Evolutionary conservation across 805 yeast genomes (phyloP).

Genomic region (Diddensiella santjacobensis): DNA sequence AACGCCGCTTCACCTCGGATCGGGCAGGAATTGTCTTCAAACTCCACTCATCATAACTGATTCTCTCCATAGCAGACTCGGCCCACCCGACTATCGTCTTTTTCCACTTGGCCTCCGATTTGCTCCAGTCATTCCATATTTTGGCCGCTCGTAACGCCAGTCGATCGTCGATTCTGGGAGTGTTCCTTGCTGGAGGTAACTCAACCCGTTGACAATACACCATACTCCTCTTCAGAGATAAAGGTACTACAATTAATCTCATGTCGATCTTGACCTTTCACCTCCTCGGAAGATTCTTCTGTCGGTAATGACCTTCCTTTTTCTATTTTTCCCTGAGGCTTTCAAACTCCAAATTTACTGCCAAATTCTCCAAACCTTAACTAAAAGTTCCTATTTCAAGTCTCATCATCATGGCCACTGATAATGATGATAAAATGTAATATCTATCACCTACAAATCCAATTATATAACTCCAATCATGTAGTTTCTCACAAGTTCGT

Average conservation of each 20-base stretch:
- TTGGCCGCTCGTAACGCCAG: conserved; percentile 47
- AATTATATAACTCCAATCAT: too few species aligned
- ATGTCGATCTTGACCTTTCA: too few species aligned
- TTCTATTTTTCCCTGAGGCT: too few species aligned
- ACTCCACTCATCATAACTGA: conserved; percentile 79
- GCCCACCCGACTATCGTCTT: conserved; percentile 53
- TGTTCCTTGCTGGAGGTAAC: conserved; percentile 33
- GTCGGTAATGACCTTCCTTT: too few species aligned
- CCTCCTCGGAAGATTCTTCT: too few species aligned
- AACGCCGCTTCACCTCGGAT: conserved; percentile 50
- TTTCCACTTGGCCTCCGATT: conserved; percentile 55
- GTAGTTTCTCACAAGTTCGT: too few species aligned
- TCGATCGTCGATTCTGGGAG: conserved; percentile 39
- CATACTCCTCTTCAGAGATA: conserved; percentile 58
- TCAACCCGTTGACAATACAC: conserved; percentile 62
- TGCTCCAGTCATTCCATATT: conserved; percentile 60
- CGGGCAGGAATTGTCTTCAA: conserved; percentile 73
- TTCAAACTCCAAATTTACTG: too few species aligned
- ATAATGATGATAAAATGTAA: too few species aligned
- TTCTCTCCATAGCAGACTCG: conserved; percentile 50
- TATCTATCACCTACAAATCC: too few species aligned
- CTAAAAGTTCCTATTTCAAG: too few species aligned
- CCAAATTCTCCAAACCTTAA: too few species aligned
- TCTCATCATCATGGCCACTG: too few species aligned
- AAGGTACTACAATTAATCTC: conserved; percentile 66